Base-by-base conservation (phyloP, 345 rosid genomes). In the Laguncularia racemosa region DNA sequence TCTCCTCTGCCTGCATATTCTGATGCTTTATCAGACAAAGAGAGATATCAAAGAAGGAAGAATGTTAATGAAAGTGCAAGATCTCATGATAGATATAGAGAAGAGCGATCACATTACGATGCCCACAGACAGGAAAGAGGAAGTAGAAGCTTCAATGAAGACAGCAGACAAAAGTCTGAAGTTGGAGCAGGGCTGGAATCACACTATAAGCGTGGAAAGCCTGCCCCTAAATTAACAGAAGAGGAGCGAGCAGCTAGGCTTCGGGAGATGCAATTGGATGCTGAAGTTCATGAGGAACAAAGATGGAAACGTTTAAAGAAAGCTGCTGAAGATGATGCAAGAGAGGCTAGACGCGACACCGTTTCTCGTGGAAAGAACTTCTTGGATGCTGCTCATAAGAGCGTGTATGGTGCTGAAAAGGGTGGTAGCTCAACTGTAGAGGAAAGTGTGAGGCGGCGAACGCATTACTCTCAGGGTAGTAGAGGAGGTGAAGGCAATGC, bases 381-480 rank as follows among this genome's bases (percentile, higher is more conserved):
- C 72, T 58, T 90, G 62, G 97, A 93, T 76, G 96, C 81, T 53
- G 87, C 88, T 50, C 82, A 82, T 12, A 87, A 74, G 72, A 93
- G 87, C 28, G 84, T 93, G 2, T 93, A 85, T 43, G 99, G 99
- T 56, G 67, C 92, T 12, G 99, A 87, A 74, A 85, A 75, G 74
- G 95, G 92, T 0, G 99, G 99, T 52, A 89, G 91, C 76, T 72
- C 89, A 19, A 85, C 96, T 2, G 85, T 89, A 11, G 97, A 85
- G 71, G 96, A 85, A 71, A 93, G 97, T 12, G 97, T 93, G 6
- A 91, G 97, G 18, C 96, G 99, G 8, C 66, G 96, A 63, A 71
- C 89, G 13, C 75, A 84, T 64, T 89, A 85, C 66, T 88, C 79
- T 4, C 99, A 90, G 62, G 88, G 89, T 4, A 81, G 87, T 48